Percentiles rank a stretch among this genome's conserved stretches.
Evolutionary conservation across 2,329 filamentous ascomycete species (phyloP).

Genomic region (Exophiala sp.): DNA sequence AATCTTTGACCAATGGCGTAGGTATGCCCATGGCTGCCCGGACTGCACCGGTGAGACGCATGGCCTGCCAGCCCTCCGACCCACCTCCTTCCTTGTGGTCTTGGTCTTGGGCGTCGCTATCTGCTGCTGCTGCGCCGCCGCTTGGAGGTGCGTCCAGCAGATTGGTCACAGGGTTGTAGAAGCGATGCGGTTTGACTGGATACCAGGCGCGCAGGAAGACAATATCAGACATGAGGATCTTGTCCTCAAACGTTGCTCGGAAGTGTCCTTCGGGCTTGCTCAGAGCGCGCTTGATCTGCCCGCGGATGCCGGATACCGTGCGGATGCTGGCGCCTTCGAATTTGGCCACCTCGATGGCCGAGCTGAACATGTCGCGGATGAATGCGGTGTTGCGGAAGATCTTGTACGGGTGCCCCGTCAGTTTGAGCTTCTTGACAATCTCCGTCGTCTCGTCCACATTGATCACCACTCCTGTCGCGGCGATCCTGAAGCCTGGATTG

Average conservation of each 20-base stretch:
- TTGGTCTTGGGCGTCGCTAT: too few species aligned
- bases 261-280: constrained; percentile 92
- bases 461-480: constrained; percentile 87
- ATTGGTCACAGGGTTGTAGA: constrained; percentile 95
- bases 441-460: constrained; percentile 93
- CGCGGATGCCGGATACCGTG: constrained; percentile 89
- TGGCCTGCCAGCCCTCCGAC: constrained; percentile 65
- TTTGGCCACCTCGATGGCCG: constrained; percentile 88
- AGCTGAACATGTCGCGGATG: constrained; percentile 97
- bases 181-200: constrained; percentile 86
- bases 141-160: constrained; percentile 57
- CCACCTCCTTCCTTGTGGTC: constrained; percentile 27
- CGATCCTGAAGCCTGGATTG: constrained; percentile 85
- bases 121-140: constrained; percentile 21
- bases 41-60: constrained; percentile 91
- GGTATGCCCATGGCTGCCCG: constrained; percentile 67
- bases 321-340: constrained; percentile 95
- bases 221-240: constrained; percentile 93
- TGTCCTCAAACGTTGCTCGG: constrained; percentile 97
- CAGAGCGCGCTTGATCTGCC: constrained; percentile 94
- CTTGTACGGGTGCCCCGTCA: constrained; percentile 89
- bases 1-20: constrained; percentile 77
- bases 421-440: constrained; percentile 98
- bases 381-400: constrained; percentile 99
- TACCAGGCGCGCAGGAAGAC: constrained; percentile 97